phyloP scores from a whole-genome alignment of 768 basidiomycete species.

The Calvatia gigantea region DNA sequence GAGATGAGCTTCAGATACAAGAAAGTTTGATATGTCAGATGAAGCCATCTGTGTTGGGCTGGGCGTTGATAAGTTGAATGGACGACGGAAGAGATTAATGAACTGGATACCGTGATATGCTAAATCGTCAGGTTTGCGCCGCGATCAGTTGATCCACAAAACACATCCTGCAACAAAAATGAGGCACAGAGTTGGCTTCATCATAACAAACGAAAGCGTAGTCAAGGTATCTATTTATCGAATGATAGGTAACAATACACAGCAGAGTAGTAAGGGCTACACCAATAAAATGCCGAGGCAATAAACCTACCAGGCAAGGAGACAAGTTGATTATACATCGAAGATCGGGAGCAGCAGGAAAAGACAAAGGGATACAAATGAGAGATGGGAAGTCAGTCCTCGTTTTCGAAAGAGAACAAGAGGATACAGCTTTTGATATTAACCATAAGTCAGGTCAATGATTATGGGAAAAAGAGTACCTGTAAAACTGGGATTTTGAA shows the following conservation, averaged over 20 bases:
- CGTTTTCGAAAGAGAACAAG: neutral
- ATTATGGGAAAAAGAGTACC: constrained; percentile 6
- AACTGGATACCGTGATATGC: no score
- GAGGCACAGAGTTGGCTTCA: no score
- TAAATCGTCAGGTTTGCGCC: no score
- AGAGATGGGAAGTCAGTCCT: neutral
- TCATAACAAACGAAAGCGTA: neutral
- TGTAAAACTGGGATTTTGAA: constrained; percentile 1
- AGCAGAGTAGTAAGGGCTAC: constrained; percentile 13
- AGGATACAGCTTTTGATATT: constrained; percentile 11
- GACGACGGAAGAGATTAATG: neutral
- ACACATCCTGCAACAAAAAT: no score
- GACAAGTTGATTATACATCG: constrained; percentile 11
- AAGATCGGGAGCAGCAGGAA: constrained; percentile 5
- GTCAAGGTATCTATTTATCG: constrained; percentile 3
- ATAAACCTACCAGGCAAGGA: neutral
- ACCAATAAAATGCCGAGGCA: constrained; percentile 10
- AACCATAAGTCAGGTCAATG: constrained; percentile 8
- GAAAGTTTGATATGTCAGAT: constrained; percentile 47
- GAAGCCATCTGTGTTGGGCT: constrained; percentile 8
- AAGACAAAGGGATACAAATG: constrained; percentile 4
- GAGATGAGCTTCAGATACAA: constrained; percentile 73
- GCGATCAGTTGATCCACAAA: no score
- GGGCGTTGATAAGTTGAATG: neutral
- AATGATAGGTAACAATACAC: constrained; percentile 8